Conservation (phyloP, 306 rosid species). For the Vigna trinervia region DNA sequence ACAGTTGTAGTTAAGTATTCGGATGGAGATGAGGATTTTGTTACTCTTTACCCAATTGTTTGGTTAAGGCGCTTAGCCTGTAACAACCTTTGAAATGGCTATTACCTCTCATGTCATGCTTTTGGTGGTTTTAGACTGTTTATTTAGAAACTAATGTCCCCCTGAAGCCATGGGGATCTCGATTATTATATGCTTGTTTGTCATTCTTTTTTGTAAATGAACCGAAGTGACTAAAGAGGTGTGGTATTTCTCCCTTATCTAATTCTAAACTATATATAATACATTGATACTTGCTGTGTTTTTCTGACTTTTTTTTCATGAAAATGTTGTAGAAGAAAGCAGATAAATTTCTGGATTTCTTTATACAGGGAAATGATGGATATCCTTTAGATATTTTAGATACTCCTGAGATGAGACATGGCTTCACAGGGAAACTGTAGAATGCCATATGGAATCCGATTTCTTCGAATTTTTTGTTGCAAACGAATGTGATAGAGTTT, state of each 20-base stretch:
- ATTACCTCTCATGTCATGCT: slow-evolving; percentile 1
- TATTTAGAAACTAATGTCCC: not conserved
- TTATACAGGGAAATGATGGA: not conserved
- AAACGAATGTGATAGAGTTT: slow-evolving; percentile 8
- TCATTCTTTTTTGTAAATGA: not conserved
- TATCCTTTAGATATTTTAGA: not conserved
- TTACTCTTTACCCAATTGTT: not conserved
- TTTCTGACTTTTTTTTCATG: not conserved
- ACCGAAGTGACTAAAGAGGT: slow-evolving; percentile 3
- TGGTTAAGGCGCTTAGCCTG: not conserved
- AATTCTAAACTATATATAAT: not conserved
- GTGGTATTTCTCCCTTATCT: not conserved
- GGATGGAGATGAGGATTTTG: not conserved
- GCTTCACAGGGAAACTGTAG: not conserved
- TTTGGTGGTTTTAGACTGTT: not conserved
- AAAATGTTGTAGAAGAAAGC: not conserved
- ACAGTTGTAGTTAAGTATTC: not conserved
- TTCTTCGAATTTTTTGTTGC: slow-evolving; percentile 1
- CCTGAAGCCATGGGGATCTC: slow-evolving; percentile 6
- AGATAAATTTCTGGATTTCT: not conserved
- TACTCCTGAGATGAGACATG: not conserved
- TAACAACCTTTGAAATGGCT: not conserved
- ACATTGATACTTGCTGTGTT: not conserved
- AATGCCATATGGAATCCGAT: not conserved
- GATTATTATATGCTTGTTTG: not conserved